phyloP scores from a whole-genome alignment of 2,329 filamentous ascomycete species.

The Calonectria montana region DNA sequence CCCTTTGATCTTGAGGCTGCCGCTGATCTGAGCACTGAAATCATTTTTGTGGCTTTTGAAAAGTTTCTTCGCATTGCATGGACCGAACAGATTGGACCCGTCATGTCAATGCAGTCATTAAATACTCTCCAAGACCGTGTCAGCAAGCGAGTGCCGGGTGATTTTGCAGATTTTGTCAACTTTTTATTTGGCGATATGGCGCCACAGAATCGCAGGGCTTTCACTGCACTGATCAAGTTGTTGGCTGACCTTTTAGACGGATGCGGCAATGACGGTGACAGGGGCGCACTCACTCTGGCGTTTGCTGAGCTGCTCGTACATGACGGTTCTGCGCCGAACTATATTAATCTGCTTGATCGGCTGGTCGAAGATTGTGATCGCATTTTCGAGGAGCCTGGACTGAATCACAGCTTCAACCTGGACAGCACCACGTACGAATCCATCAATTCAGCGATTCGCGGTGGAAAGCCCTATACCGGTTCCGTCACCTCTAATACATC shows the following conservation, averaged over 20 bases:
- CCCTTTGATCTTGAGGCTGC: conserved; percentile 82
- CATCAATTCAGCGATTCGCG: conserved; percentile 65
- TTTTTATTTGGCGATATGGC: conserved; percentile 74
- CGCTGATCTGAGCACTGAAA: conserved; percentile 81
- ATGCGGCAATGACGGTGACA: conserved; percentile 90
- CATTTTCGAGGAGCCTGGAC: conserved; percentile 78
- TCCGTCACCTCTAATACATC: conserved; percentile 89
- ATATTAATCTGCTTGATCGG: conserved; percentile 88
- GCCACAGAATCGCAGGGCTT: conserved; percentile 79
- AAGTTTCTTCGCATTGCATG: conserved; percentile 91
- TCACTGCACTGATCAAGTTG: conserved; percentile 85
- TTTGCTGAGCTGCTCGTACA: conserved; percentile 89
- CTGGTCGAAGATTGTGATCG: conserved; percentile 90
- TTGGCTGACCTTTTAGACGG: conserved; percentile 89
- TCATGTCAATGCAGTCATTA: conserved; percentile 79
- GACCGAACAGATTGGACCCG: conserved; percentile 87
- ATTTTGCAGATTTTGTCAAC: conserved; percentile 78
- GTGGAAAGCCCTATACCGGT: conserved; percentile 72
- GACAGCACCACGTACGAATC: conserved; percentile 65
- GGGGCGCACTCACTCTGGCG: conserved; percentile 86
- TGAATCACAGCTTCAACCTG: conserved; percentile 54
- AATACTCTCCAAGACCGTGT: conserved; percentile 78
- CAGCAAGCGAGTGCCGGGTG: conserved; percentile 74
- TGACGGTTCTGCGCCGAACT: conserved; percentile 81
- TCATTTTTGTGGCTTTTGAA: conserved; percentile 92